Evolutionary conservation across 768 basidiomycete species (phyloP), one percentile per base, ranked within the genome.

Genomic region (Collybia sp.): DNA sequence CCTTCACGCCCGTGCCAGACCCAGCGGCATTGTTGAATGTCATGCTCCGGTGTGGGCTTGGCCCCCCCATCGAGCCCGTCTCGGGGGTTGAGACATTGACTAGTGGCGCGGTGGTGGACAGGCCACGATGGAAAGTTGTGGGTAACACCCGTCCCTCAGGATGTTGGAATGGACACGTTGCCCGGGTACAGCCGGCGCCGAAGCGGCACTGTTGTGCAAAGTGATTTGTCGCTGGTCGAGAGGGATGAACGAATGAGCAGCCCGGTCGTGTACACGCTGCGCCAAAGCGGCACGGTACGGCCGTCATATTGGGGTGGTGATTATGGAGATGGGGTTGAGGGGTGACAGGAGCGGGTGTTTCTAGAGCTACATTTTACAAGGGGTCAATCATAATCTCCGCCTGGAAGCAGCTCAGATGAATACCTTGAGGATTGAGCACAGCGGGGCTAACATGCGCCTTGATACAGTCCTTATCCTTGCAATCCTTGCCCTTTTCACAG

Each of bases 371-470:
- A 25, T 25, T n/a, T n/a, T n/a, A 25, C 25, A 3, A 25, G 25
- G 25, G 25, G 25, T 25, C 25, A 25, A 25, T 25, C 25, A 25
- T 8, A 25, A 25, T 25, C 25, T 25, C 8, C 25, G 25, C 8
- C 4, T 25, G n/a, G 12, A 20, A 16, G 33, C 5, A 34, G 4
- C 6, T 40, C 12, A 3, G 18, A 38, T 33, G 58, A 65, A 35
- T 67, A 83, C 81, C 79, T 67, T 75, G 73, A 56, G 84, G 80
- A 51, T 82, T 77, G 12, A 82, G 70, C 33, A 81, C 82, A 12
- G 93, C 90, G 10, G 93, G 91, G 57, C 91, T 93, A 48, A 93
- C 85, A 62, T 97, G 93, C 17, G 82, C 82, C 61, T 91, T 92
- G 47, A 87, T 80, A 63, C 93, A 97, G 64, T 97, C 95, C 60